Base-by-base conservation (phyloP, 371 early-diverging fungal species). In the Entomophthora muscae region DNA sequence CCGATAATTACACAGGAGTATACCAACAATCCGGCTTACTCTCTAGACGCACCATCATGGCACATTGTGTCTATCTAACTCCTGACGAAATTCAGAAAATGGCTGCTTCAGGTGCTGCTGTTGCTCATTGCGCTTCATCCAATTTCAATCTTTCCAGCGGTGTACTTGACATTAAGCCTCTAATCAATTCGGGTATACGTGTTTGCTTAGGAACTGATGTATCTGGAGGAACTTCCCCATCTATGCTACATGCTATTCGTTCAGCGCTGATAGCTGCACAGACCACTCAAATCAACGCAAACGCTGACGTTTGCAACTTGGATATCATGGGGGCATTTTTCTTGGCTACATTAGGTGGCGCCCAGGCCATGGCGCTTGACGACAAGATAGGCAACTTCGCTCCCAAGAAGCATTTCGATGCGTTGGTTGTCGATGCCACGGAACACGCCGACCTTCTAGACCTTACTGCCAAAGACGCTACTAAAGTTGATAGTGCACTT, bases 131-230 rank as follows among this genome's bases (percentile, higher is more conserved):
- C 66, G 88, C 96, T 24, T 88, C 80, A 65, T 86, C 88, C 57
- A 95, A 95, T 75, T 91, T 94, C 66, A 78, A 83, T 12, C 72
- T 95, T 52, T 76, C 79, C 65, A 85, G 86, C 32, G 96, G 96
- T 22, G 71, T 89, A 2, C 83, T 84, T 55, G 81, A 92, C 66
- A 88, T 94, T 33, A 78, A 91, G 26, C 76, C 80, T 55, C 73
- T 91, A 64, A 62, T 92, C 22, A 66, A 75, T 32, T 71, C 74
- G 33, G 88, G 83, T 2, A 70, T 90, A 62, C 83, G 84, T 66
- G 86, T 92, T n/a, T 90, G 92, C 3, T 73, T 95, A 59, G 96
- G 96, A 30, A 93, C 91, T 3, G 96, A 95, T 74, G 87, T 91
- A 2, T 82, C 91, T 32, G 94, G 91, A 54, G 94, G 96, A 1